phyloP scores from a whole-genome alignment of 129 eudicot species.

The Daucus carota region DNA sequence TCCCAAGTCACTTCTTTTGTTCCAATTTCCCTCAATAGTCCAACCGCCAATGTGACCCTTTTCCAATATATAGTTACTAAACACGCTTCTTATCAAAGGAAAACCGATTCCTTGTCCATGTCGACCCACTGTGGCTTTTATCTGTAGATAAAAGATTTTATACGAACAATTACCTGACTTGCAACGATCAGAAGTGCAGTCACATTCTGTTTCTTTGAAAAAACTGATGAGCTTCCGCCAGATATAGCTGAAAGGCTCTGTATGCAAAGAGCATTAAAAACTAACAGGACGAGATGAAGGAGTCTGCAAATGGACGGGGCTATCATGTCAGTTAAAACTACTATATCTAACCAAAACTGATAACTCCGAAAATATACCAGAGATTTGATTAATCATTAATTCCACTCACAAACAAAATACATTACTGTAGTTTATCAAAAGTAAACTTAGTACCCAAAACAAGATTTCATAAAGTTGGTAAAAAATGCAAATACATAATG shows the following conservation, averaged over 20 bases:
- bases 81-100: neutral
- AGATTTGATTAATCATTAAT: neutral
- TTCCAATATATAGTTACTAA: neutral
- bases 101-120: neutral
- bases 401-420: too few relatives aligned
- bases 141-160: neutral
- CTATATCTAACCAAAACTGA: neutral
- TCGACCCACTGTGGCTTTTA: neutral
- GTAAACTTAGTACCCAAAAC: neutral
- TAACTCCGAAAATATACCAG: neutral
- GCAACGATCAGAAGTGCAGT: slow-evolving; percentile 70
- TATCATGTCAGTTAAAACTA: slow-evolving; percentile 17
- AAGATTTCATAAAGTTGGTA: neutral
- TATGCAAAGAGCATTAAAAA: slow-evolving; percentile 54
- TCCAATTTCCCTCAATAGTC: neutral
- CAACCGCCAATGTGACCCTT: neutral
- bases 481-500: neutral
- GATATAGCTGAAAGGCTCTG: slow-evolving; percentile 43
- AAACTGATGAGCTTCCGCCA: slow-evolving; percentile 69
- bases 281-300: slow-evolving; percentile 55
- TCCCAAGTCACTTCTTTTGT: neutral
- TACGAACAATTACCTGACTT: slow-evolving; percentile 62
- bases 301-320: slow-evolving; percentile 36
- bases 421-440: too few relatives aligned
- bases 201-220: slow-evolving; percentile 51